Evolutionary conservation across 2,329 filamentous ascomycete genomes (phyloP).

Genomic region (Sphaerulina vaccinii): DNA sequence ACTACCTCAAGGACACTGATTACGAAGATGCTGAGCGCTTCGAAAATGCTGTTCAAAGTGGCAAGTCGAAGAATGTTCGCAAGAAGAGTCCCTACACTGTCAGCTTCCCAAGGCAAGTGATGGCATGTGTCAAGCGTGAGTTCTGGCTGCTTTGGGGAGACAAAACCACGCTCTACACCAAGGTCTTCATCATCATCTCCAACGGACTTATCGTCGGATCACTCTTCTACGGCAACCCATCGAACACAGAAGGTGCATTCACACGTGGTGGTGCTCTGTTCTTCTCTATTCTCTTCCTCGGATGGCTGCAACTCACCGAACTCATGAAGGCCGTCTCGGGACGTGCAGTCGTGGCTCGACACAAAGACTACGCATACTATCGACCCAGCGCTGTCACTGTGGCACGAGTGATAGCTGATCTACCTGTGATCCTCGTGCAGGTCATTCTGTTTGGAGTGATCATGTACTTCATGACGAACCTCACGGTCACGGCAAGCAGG

Average conservation of each 20-base stretch:
- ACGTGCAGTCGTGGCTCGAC: slow-evolving; percentile 66
- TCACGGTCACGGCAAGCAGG: slow-evolving; percentile 59
- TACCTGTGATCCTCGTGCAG: slow-evolving; percentile 60
- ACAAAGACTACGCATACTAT: slow-evolving; percentile 68
- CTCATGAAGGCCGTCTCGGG: slow-evolving; percentile 74
- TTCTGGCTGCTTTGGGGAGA: slow-evolving; percentile 78
- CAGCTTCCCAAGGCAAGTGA: slow-evolving; percentile 69
- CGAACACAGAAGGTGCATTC: slow-evolving; percentile 62
- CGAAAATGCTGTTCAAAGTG: slow-evolving; percentile 55
- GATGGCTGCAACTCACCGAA: slow-evolving; percentile 73
- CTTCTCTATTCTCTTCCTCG: slow-evolving; percentile 66
- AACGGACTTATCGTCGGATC: slow-evolving; percentile 75
- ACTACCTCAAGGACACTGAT: slow-evolving; percentile 55
- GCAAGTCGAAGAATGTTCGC: slow-evolving; percentile 63
- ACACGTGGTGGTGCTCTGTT: slow-evolving; percentile 62
- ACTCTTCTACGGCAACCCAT: slow-evolving; percentile 68
- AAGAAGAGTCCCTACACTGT: slow-evolving; percentile 76
- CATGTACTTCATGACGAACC: slow-evolving; percentile 64
- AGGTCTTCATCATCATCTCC: slow-evolving; percentile 73
- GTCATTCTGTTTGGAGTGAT: slow-evolving; percentile 61
- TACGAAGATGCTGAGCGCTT: slow-evolving; percentile 64
- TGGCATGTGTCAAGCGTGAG: slow-evolving; percentile 68
- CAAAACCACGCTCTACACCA: slow-evolving; percentile 71
- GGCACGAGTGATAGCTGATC: slow-evolving; percentile 62
- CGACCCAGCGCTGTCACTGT: slow-evolving; percentile 64